A percentile compares a stretch with the other conserved stretches of the same genome.
These are phyloP conservation scores for Solanum ossicruentum DNA, from an alignment of 257 asterid genomes.

Conservation along the genomic window DNA sequence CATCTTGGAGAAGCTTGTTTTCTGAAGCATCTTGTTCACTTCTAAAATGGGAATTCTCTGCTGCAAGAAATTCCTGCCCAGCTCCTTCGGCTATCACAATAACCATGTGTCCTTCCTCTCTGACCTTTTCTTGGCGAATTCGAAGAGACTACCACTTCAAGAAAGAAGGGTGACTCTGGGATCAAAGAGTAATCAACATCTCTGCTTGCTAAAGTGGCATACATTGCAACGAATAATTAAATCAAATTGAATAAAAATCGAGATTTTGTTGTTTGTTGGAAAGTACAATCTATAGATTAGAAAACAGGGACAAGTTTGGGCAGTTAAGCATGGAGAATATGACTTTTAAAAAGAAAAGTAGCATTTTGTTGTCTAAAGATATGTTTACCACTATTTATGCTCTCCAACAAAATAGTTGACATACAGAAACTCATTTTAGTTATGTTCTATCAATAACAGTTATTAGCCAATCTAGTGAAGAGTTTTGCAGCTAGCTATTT, in stretches of 20 bases:
- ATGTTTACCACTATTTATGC: neutral
- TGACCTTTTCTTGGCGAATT: constrained; percentile 54
- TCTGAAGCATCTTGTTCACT: constrained; percentile 79
- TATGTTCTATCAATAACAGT: neutral
- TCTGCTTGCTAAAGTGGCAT: constrained; percentile 94
- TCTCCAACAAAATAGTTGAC: neutral
- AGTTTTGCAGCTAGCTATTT: neutral
- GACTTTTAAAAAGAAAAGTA: neutral
- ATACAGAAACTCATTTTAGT: neutral
- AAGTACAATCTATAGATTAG: neutral
- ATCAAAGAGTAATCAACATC: constrained; percentile 93
- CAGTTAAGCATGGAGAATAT: neutral
- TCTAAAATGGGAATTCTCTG: constrained; percentile 14
- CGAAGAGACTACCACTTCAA: constrained; percentile 73
- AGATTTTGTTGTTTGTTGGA: neutral
- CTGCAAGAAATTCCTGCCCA: constrained; percentile 70
- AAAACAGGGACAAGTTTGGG: neutral
- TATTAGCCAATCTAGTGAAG: neutral
- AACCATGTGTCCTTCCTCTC: constrained; percentile 86
- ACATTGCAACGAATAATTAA: constrained; percentile 58
- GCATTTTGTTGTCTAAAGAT: neutral
- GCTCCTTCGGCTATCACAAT: constrained; percentile 94
- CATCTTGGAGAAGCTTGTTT: constrained; percentile 77
- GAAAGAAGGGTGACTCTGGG: constrained; percentile 86
- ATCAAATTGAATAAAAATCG: neutral